Evolutionary conservation across 2,329 filamentous ascomycete species (phyloP), one percentile per base, ranked within the genome.

Genomic region (Hypoxylon sp.): DNA sequence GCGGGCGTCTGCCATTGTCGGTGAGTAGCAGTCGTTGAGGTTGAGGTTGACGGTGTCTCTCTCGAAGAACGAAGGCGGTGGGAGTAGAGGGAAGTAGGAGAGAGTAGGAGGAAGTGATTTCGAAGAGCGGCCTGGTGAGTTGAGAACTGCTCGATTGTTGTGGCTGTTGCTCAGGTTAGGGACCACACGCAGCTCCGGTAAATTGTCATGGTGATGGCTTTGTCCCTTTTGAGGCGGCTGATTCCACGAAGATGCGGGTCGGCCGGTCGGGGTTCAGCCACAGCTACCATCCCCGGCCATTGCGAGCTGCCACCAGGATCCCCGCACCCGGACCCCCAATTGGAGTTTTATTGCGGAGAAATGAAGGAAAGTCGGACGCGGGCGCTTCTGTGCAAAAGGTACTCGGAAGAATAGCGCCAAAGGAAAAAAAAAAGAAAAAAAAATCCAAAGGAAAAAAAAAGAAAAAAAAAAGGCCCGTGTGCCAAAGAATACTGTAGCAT

Each of bases 1-100:
- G 74, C 94, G 91, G 27, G 93, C 91, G 80, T 97, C 93, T 73
- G 92, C 86, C 92, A 96, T 95, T 69, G 64, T 49, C 35, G 50
- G 13, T 44, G 30, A 8, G 14, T 7, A 20, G n/a, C n/a, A 8
- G 10, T 22, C 3, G 33, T 13, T 37, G 33, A 27, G 33, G 40
- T 42, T 42, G 40, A 42, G n/a, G n/a, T 40, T 42, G 40, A 42
- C 35, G n/a, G 35, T 14, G 14, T 37, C 35, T 37, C 13, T 14
- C 35, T 14, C 35, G 13, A 27, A 37, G 13, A 37, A 37, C 13
- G 35, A 37, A 37, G 11, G 11, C 2, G 25, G 25, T 27, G 25
- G 25, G 25, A 4, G 25, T 27, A 5, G 25, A 27, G 27, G 11
- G 6, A 7, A 17, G 35, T 50, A 25, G 17, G 35, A 42, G 25